These are phyloP conservation scores for Fusarium sp. DNA, from an alignment of 2,329 filamentous ascomycete genomes.

Conservation along the genomic window DNA sequence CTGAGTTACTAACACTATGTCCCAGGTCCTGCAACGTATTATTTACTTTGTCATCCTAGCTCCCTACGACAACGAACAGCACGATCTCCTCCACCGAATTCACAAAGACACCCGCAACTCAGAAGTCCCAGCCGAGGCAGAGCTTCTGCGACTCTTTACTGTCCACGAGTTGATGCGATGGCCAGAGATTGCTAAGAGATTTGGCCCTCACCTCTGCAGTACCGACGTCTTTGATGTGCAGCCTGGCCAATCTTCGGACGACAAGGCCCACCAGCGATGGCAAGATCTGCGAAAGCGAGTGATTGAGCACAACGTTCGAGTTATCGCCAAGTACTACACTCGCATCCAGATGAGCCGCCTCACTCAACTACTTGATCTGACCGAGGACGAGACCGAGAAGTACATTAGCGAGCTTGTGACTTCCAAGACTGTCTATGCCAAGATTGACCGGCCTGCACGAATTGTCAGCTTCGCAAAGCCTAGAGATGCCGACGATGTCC, in stretches of 20 bases:
- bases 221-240: constrained; percentile 89
- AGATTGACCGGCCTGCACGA: constrained; percentile 93
- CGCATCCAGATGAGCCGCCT: constrained; percentile 93
- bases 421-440: constrained; percentile 96
- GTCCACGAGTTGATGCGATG: constrained; percentile 97
- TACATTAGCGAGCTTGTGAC: constrained; percentile 98
- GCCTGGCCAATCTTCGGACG: constrained; percentile 73
- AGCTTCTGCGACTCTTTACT: constrained; percentile 93
- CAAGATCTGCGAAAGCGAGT: constrained; percentile 96
- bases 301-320: constrained; percentile 98
- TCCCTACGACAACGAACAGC: constrained; percentile 98
- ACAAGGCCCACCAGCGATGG: constrained; percentile 88
- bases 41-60: constrained; percentile 98
- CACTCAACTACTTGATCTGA: constrained; percentile 89
- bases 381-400: constrained; percentile 97
- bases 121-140: constrained; percentile 81
- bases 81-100: constrained; percentile 94
- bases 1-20: constrained; percentile 22
- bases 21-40: constrained; percentile 87
- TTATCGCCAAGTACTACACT: constrained; percentile 98
- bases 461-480: constrained; percentile 96
- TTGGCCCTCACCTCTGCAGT: constrained; percentile 85
- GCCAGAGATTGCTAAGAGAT: constrained; percentile 91
- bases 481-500: constrained; percentile 90
- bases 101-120: constrained; percentile 85